Base-by-base conservation (phyloP, 2,329 filamentous ascomycete species). In the Colletotrichum neosansevieriae region DNA sequence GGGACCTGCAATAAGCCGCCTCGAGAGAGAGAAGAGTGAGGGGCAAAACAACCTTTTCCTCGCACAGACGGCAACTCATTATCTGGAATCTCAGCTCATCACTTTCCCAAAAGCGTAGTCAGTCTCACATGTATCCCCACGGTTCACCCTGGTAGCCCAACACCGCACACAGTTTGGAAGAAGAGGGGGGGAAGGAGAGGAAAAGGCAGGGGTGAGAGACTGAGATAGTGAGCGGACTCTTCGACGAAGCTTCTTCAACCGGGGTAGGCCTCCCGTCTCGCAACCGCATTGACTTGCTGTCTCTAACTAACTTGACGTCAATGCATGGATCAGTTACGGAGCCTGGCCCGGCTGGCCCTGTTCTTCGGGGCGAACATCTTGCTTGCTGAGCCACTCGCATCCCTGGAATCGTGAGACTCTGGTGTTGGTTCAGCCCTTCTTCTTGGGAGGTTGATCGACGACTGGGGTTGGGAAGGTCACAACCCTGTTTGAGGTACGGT, bases 81-180 rank as follows among this genome's bases (percentile, higher is more conserved):
- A 65, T 65, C 36, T 56, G 56, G 54, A 56, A 65, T 59, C 61
- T 68, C 65, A 60, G 42, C 61, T 65, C 65, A 68, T 68, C 61
- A 44, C 61, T 58, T 68, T 68, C 54, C 61, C 61, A 65, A 65
- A 65, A 68, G 61, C 61, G 65, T 68, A 68, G 45, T 32, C 47
- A 47, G 61, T 65, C 65, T 68, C 61, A 65, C 54, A 65, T 56
- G 24, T 56, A 13, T 29, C 65, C 65, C 21, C 65, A 68, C 61
- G 61, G 65, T 59, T 68, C 61, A 68, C 54, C 65, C 61, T 59
- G 32, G 32, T 59, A 44, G 63, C 42, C 63, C 34, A 51, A 36
- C 17, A 7, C 49, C 45, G 17, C 49, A 32, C 21, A 59, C 56
- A 32, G 40, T 42, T 56, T 53, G 24, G 40, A 21, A 40, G 6